Conservation (phyloP, 371 early-diverging fungal species). For the Cokeromyces recurvatus region DNA sequence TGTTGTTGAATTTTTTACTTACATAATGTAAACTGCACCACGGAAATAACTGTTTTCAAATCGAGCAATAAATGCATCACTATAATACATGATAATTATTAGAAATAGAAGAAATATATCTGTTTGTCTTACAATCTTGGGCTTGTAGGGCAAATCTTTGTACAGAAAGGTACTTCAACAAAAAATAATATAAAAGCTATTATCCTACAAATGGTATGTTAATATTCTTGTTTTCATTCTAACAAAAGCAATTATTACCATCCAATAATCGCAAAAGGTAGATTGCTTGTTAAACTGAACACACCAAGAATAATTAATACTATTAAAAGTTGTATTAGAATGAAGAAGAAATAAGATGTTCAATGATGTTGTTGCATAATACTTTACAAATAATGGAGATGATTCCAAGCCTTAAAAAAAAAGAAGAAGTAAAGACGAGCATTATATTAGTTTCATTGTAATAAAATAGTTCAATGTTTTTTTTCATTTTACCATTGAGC, state of each 20-base stretch:
- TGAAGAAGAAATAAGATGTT: not conserved
- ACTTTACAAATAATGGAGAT: conserved; percentile 38
- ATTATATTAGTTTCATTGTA: no score
- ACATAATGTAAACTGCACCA: conserved; percentile 32
- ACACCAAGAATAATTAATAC: conserved; percentile 37
- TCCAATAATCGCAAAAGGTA: conserved; percentile 38
- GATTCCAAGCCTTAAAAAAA: conserved; percentile 28
- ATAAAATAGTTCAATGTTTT: no score
- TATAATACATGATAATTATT: conserved; percentile 5
- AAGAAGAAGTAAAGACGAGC: no score
- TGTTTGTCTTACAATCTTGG: conserved; percentile 34
- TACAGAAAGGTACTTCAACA: conserved; percentile 43
- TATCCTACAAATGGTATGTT: conserved; percentile 26
- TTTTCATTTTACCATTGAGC: conserved; percentile 53
- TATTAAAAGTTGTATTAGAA: no score
- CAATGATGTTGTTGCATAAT: not conserved
- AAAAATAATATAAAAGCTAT: conserved; percentile 43
- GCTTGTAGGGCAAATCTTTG: conserved; percentile 44
- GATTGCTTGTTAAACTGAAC: conserved; percentile 23
- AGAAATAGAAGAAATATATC: not conserved
- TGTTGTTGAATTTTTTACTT: conserved; percentile 6
- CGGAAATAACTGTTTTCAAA: conserved; percentile 40
- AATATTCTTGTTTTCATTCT: no score
- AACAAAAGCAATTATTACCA: no score
- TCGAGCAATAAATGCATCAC: conserved; percentile 33